Base-by-base conservation (phyloP, 2,329 filamentous ascomycete species). In the Falciphora oryzae region DNA sequence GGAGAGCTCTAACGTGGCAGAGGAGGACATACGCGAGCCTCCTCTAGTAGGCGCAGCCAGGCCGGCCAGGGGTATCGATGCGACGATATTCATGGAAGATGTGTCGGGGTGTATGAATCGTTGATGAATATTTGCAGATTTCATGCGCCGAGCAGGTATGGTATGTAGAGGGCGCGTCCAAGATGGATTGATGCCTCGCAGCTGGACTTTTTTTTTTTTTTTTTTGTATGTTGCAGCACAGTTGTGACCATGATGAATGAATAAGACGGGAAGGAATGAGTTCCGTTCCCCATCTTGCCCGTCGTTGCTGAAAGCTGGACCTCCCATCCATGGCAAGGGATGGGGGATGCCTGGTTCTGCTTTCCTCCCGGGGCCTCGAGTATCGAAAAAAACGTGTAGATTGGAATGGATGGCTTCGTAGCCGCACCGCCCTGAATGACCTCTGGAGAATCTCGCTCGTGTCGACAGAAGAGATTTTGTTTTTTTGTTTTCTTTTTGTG, bases 391-490 rank as follows among this genome's bases (percentile, higher is more conserved):
- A 53, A 10, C 14, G 44, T 22, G 44, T 53, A 53, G n/a, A 53
- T 25, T 53, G 44, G n/a, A 53, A n/a, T 53, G 44, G 8, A n/a
- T 53, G 44, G 22, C 22, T 53, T 22, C 10, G 22, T 5, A 53
- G 44, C 44, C 44, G 44, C 44, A n/a, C 44, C 44, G 44, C 44
- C 14, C 44, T 53, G 44, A n/a, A 25, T 53, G n/a, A 10, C 44
- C 44, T 53, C 44, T 53, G 57, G 29, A 16, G 25, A 58, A 58
- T 58, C 57, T 28, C 57, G 25, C 57, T 28, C 29, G 57, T 58
- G 25, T 58, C 57, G 27, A 58, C 57, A 58, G 57, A 58, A 58
- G 27, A 58, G 57, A 58, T 58, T 14, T 29, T 58, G 29, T 58
- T 58, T 31, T 29, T 31, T 16, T 58, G 3, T 57, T n/a, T 28